Percentiles rank a stretch among this genome's conserved stretches.
Evolutionary conservation across 352 stramenopile genomes (phyloP).

Genomic region (Halophytophthora batemanensis): DNA sequence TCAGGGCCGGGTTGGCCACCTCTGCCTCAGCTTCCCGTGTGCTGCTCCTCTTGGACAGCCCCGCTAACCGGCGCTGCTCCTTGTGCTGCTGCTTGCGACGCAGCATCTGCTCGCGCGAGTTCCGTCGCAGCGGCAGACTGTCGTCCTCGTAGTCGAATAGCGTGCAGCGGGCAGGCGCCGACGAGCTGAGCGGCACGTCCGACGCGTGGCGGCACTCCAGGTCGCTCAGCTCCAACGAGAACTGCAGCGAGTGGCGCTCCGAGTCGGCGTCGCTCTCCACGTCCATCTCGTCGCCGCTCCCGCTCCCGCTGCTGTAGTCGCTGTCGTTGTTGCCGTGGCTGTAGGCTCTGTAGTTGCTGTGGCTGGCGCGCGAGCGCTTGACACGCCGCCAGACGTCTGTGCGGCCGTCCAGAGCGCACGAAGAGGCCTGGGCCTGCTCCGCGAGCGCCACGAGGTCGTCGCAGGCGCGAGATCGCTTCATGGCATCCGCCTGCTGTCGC

Average conservation of each 20-base stretch:
- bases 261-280: slow-evolving; percentile 8
- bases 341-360: too few relatives aligned
- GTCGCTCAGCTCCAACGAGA: slow-evolving; percentile 21
- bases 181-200: slow-evolving; percentile 12
- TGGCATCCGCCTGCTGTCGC: slow-evolving; percentile 12
- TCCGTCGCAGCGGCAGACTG: slow-evolving; percentile 26
- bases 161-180: too few relatives aligned
- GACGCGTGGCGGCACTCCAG: slow-evolving; percentile 4
- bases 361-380: slow-evolving; percentile 25
- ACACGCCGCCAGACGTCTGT: slow-evolving; percentile 6
- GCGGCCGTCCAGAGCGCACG: slow-evolving; percentile 11
- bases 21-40: slow-evolving; percentile 6
- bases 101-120: slow-evolving; percentile 42
- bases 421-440: slow-evolving; percentile 12
- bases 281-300: slow-evolving; percentile 12
- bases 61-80: slow-evolving; percentile 19
- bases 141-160: slow-evolving; percentile 19
- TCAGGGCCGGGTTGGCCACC: background rate
- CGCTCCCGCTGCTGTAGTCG: slow-evolving; percentile 4
- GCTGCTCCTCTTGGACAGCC: slow-evolving; percentile 21
- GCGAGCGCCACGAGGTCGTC: slow-evolving; percentile 61
- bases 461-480: slow-evolving; percentile 73
- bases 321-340: too few relatives aligned
- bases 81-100: slow-evolving; percentile 17
- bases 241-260: slow-evolving; percentile 20